Evolutionary conservation across 345 rosid genomes (phyloP).

Genomic region (Alliaria petiolata): DNA sequence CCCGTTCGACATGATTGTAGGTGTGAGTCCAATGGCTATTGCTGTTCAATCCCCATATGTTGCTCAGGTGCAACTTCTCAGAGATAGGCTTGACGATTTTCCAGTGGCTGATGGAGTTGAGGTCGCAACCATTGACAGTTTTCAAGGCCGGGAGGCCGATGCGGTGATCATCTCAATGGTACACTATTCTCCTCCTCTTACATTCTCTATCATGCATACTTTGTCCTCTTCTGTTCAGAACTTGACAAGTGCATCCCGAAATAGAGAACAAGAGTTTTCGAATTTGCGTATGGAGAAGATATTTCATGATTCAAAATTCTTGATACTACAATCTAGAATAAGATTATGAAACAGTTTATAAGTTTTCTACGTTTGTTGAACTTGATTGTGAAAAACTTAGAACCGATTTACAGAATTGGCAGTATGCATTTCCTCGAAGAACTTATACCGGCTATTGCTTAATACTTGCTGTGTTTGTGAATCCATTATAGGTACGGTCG

Average conservation of each 20-base stretch:
- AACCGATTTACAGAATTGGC: no score
- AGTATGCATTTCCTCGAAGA: no score
- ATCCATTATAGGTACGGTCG: constrained; percentile 59
- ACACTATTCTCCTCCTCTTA: constrained; percentile 3
- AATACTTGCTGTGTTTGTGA: not conserved
- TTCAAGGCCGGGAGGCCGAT: constrained; percentile 97
- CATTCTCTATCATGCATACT: not conserved
- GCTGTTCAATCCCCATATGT: constrained; percentile 97
- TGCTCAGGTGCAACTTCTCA: constrained; percentile 90
- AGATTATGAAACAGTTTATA: no score
- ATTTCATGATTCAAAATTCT: no score
- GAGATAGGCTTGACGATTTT: constrained; percentile 79
- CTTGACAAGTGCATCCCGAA: not conserved
- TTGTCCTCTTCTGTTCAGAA: constrained; percentile 1
- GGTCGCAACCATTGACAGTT: constrained; percentile 94
- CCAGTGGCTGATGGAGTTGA: constrained; percentile 82
- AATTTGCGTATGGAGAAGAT: no score
- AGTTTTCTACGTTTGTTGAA: not conserved
- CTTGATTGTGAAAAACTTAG: no score
- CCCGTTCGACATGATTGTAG: constrained; percentile 36
- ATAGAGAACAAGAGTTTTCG: no score
- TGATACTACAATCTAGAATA: no score
- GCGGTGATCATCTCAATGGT: constrained; percentile 98
- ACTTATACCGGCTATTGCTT: no score
- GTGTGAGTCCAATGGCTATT: constrained; percentile 74